A percentile compares a stretch with the other conserved stretches of the same genome.
These are phyloP conservation scores for Colletotrichum karsti DNA, from an alignment of 2,329 filamentous ascomycete genomes.

Conservation along the genomic window DNA sequence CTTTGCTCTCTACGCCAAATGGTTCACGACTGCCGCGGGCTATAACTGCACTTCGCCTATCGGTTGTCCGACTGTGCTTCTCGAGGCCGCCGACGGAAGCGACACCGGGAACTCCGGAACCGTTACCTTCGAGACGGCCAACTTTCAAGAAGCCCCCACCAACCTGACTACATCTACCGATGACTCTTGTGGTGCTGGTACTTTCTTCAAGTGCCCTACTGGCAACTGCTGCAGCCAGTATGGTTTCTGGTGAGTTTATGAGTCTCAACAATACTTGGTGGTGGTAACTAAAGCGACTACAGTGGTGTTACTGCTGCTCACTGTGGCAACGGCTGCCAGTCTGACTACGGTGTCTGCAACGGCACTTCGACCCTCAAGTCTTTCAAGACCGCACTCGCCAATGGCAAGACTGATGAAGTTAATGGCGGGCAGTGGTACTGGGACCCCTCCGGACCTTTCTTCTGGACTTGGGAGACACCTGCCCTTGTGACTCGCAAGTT, in stretches of 20 bases:
- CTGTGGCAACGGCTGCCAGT: slow-evolving; percentile 22
- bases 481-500: slow-evolving; percentile 58
- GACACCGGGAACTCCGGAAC: slow-evolving; percentile 62
- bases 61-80: slow-evolving; percentile 65
- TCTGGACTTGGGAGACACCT: slow-evolving; percentile 65
- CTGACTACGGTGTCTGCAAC: slow-evolving; percentile 22
- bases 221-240: slow-evolving; percentile 26
- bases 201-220: slow-evolving; percentile 19
- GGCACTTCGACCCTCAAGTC: slow-evolving; percentile 32
- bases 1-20: slow-evolving; percentile 76
- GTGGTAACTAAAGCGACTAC: background rate
- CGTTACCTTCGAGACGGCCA: slow-evolving; percentile 47
- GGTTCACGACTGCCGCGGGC: slow-evolving; percentile 63
- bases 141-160: slow-evolving; percentile 31
- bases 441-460: slow-evolving; percentile 52
- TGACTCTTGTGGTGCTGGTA: slow-evolving; percentile 11
- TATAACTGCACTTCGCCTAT: slow-evolving; percentile 56
- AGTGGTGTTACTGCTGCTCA: slow-evolving; percentile 14
- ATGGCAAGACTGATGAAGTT: slow-evolving; percentile 51
- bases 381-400: slow-evolving; percentile 50
- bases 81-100: slow-evolving; percentile 68
- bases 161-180: slow-evolving; percentile 19
- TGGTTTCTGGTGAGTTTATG: slow-evolving; percentile 11
- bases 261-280: too few relatives aligned
- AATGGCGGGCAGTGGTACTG: slow-evolving; percentile 65